These are phyloP conservation scores for Vitellaria paradoxa DNA, from an alignment of 179 eudicot genomes.

Conservation along the genomic window DNA sequence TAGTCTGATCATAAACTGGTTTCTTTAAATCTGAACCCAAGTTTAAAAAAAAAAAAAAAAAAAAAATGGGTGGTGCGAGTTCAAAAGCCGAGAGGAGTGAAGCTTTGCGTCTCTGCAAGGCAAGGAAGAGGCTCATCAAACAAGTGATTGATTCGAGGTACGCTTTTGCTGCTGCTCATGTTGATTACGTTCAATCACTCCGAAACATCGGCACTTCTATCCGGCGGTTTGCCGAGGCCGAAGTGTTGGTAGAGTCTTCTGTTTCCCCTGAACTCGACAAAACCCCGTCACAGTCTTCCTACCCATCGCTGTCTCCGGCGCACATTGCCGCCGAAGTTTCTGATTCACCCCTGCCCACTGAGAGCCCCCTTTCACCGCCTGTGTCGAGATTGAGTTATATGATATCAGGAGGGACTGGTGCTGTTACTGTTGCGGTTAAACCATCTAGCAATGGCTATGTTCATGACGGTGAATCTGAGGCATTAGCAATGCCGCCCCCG, in stretches of 20 bases:
- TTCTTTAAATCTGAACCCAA: background rate
- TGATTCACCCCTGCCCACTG: slow-evolving; percentile 46
- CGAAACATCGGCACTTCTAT: slow-evolving; percentile 65
- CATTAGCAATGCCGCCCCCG: slow-evolving; percentile 59
- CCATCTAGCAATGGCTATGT: slow-evolving; percentile 32
- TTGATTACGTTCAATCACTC: slow-evolving; percentile 67
- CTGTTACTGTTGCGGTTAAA: slow-evolving; percentile 51
- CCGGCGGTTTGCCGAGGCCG: slow-evolving; percentile 77
- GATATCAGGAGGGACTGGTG: slow-evolving; percentile 43
- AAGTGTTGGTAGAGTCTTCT: slow-evolving; percentile 52
- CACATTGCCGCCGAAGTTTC: slow-evolving; percentile 32
- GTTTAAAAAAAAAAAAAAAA: background rate
- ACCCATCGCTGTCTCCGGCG: slow-evolving; percentile 69
- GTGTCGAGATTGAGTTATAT: slow-evolving; percentile 67
- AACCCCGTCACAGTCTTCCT: slow-evolving; percentile 67
- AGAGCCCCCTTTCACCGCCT: slow-evolving; percentile 40
- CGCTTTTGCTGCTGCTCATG: slow-evolving; percentile 79
- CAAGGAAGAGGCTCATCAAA: slow-evolving; percentile 62
- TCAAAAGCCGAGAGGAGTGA: slow-evolving; percentile 65
- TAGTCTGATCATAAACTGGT: slow-evolving; percentile 1
- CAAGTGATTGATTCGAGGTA: slow-evolving; percentile 78
- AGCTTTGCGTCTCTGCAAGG: slow-evolving; percentile 75
- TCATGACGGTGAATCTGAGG: slow-evolving; percentile 36
- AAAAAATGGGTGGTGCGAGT: slow-evolving; percentile 53
- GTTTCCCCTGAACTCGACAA: slow-evolving; percentile 48